Conservation (phyloP, 192 early-diverging fungal genomes). For the Entomortierella beljakovae region DNA sequence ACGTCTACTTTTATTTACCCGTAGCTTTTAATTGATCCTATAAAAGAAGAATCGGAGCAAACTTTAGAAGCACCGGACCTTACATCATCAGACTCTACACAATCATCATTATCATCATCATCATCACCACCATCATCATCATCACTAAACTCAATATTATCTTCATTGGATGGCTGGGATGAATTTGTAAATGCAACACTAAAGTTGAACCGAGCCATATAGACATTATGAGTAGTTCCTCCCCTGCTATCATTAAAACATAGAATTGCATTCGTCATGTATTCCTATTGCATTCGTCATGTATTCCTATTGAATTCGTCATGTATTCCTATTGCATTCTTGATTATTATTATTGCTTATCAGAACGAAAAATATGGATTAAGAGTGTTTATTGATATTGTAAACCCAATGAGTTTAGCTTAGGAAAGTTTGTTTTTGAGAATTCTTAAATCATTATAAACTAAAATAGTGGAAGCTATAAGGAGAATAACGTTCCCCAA, state of each 20-base stretch:
- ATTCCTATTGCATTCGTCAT: too few species aligned
- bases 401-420: too few species aligned
- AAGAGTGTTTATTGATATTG: too few species aligned
- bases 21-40: too few species aligned
- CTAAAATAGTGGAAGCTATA: constrained; percentile 34
- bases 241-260: too few species aligned
- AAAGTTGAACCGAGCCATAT: constrained; percentile 8
- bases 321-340: too few species aligned
- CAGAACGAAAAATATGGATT: too few species aligned
- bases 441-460: constrained; percentile 28
- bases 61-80: background rate
- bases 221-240: background rate
- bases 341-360: too few species aligned
- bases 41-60: too few species aligned
- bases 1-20: too few species aligned
- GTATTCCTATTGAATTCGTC: too few species aligned
- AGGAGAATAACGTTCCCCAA: constrained; percentile 26
- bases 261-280: too few species aligned
- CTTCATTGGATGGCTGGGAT: constrained; percentile 12
- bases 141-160: background rate
- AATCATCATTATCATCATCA: background rate
- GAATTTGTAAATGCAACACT: constrained; percentile 5
- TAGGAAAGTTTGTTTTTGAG: constrained; percentile 19
- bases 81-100: background rate
- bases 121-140: constrained; percentile 4